Evolutionary conservation across 129 eudicot genomes (phyloP), one percentile per base, ranked within the genome.

Genomic region (Saposhnikovia divaricata): DNA sequence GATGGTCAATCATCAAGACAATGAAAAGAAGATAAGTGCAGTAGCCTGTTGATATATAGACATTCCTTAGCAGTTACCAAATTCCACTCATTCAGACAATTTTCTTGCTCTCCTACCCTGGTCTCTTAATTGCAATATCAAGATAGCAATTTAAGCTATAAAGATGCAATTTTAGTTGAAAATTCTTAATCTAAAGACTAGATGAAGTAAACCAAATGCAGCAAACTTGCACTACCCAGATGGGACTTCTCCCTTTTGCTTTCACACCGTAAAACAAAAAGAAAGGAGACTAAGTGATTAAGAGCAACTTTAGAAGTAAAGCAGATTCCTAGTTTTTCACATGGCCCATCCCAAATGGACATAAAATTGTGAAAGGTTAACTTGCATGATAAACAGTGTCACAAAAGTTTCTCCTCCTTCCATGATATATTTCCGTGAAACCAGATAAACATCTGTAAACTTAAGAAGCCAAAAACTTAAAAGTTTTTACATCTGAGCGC

Each of bases 321-420:
- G 85, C 81, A 75, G 84, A 47, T 76, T 82, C 72, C 44, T 42
- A 76, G 59, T 28, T n/a, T 48, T 19, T 9, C 55, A 55, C 77
- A 75, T 65, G 80, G 5, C 51, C 72, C 71, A 69, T 11, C 21
- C 15, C 46, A 66, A 68, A 76, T 40, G 23, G 9, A n/a, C 53
- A 55, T 51, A 65, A 44, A 69, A 66, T 75, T 77, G 72, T 19
- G 66, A 45, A 78, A 61, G 79, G 79, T 47, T 55, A 87, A 84
- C 79, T 86, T 76, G 80, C 84, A 84, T 79, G 74, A 75, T 80
- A 75, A 87, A 68, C 74, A 82, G 76, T 75, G 79, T 84, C 77
- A 81, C 73, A 42, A 34, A 39, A 81, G 71, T 77, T 87, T 84
- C 80, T 81, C 81, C 73, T 81, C 42, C 61, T 27, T 45, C 42